Evolutionary conservation across 1,284 basidiomycete genomes (phyloP).

Genomic region (Marasmius tenuissimus): DNA sequence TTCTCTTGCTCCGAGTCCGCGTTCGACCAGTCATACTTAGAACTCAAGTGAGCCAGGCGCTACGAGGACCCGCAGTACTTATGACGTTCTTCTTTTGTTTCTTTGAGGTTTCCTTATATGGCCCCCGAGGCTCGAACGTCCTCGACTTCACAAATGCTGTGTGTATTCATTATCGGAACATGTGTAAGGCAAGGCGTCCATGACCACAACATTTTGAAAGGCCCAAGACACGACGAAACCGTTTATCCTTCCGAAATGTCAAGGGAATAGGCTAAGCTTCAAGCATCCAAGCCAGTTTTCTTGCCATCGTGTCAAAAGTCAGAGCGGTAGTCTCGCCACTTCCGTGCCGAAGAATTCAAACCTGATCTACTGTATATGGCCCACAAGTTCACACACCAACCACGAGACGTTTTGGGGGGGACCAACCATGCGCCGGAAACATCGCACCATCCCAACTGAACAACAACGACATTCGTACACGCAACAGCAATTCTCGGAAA

Average conservation of each 20-base stretch:
- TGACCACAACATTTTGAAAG: too few relatives aligned
- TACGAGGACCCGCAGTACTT: background rate
- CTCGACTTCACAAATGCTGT: too few relatives aligned
- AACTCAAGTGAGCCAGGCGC: too few relatives aligned
- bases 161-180: too few relatives aligned
- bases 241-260: too few relatives aligned
- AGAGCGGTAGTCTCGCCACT: background rate
- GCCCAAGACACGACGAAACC: too few relatives aligned
- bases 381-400: background rate
- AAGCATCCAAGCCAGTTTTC: background rate
- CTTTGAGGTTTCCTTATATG: too few relatives aligned
- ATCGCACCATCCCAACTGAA: constrained; percentile 1
- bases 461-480: background rate
- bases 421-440: background rate
- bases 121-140: too few relatives aligned
- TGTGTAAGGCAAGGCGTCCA: too few relatives aligned
- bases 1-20: background rate
- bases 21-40: background rate
- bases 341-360: background rate
- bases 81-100: too few relatives aligned
- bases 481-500: background rate
- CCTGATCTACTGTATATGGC: background rate
- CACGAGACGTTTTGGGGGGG: background rate
- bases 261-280: too few relatives aligned
- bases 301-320: background rate